A percentile compares a stretch with the other conserved stretches of the same genome.
Conservation (phyloP, 2,329 filamentous ascomycete species). For the Pseudogymnoascus sp. region DNA sequence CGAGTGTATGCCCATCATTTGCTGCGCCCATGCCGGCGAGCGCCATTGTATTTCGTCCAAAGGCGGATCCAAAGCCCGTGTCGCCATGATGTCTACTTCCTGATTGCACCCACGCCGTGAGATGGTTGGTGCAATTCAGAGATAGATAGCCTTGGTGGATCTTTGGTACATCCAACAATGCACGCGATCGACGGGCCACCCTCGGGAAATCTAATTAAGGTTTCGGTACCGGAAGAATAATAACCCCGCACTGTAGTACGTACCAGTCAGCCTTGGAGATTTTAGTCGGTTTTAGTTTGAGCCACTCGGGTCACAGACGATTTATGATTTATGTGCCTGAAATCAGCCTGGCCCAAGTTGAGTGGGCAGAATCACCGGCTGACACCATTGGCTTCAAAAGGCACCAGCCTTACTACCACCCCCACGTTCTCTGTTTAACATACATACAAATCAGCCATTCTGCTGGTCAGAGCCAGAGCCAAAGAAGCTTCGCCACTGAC, state of each 20-base stretch:
- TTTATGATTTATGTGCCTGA: not conserved
- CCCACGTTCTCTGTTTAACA: not conserved
- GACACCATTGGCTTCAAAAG: not conserved
- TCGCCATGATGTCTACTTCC: not conserved
- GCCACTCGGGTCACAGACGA: slow-evolving; percentile 7
- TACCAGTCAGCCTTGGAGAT: not conserved
- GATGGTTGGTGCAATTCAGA: slow-evolving; percentile 2
- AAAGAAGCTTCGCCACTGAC: not conserved
- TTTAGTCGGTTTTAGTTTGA: not conserved
- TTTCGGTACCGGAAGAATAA: slow-evolving; percentile 1
- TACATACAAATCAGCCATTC: not conserved
- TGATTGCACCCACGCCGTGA: not conserved
- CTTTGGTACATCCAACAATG: not conserved
- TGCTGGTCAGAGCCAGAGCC: not conserved
- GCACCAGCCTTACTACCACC: not conserved
- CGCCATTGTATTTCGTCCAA: slow-evolving; percentile 64
- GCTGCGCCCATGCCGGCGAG: slow-evolving; percentile 41
- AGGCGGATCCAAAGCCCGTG: slow-evolving; percentile 35
- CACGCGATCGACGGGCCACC: not conserved
- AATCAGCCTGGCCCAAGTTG: not conserved
- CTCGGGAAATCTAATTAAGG: slow-evolving; percentile 1
- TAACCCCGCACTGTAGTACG: not conserved
- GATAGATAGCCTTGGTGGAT: slow-evolving; percentile 7
- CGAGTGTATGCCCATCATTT: slow-evolving; percentile 51
- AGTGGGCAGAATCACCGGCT: not conserved